Evolutionary conservation across 2,329 filamentous ascomycete genomes (phyloP).

Genomic region (Cordyceps farinosa): DNA sequence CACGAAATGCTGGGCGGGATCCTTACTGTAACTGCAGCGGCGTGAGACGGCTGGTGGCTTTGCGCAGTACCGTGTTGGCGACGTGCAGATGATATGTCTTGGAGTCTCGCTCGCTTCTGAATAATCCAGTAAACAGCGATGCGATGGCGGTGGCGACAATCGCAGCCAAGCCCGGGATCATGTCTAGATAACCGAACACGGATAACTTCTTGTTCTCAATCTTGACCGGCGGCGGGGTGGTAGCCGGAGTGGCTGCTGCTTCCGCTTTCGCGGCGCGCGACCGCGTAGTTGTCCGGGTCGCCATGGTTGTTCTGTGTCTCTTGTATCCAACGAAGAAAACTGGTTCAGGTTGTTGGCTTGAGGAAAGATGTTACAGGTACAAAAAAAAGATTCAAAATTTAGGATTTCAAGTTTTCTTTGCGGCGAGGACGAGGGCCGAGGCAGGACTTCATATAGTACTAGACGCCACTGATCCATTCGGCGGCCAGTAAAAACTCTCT

Average conservation of each 20-base stretch:
- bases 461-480: neutral
- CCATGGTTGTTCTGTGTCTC: neutral
- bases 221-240: neutral
- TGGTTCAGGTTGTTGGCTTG: neutral
- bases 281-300: conserved; percentile 1
- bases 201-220: conserved; percentile 19
- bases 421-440: neutral
- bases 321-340: neutral
- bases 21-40: conserved; percentile 24
- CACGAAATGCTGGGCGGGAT: too few relatives aligned
- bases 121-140: conserved; percentile 19
- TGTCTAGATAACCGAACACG: conserved; percentile 19
- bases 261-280: conserved; percentile 3
- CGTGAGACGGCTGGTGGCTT: conserved; percentile 20
- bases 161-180: conserved; percentile 20
- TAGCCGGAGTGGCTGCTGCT: neutral
- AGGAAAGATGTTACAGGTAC: neutral
- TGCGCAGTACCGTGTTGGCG: conserved; percentile 24
- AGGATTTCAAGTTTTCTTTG: neutral
- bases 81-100: conserved; percentile 23
- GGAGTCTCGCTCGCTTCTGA: conserved; percentile 19
- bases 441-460: neutral
- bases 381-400: neutral
- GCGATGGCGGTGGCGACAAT: conserved; percentile 18
- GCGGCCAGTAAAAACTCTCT: neutral